Evolutionary conservation across 148 eudicot species (phyloP), one percentile per base, ranked within the genome.

Genomic region (Limonium bicolor): DNA sequence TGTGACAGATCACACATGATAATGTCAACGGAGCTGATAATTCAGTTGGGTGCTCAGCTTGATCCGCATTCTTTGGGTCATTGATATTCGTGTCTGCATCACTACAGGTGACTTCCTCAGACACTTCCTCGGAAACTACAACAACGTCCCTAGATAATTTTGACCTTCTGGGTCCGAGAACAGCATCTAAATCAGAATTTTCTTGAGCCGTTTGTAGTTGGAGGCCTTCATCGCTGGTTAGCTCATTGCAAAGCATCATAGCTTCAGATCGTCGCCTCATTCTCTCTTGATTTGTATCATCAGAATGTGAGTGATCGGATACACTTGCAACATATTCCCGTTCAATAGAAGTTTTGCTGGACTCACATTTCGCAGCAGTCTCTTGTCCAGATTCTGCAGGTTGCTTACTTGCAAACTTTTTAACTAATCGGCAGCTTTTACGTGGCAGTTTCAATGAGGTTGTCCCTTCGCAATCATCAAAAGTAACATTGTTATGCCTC

Each of bases 1-100:
- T 84, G 77, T 73, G 84, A 63, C 97, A 90, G 66, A 90, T 90
- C 15, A 75, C 87, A 59, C 97, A 90, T 14, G 95, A 77, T 46
- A 77, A 40, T 32, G 70, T 73, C 34, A 30, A 27, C 27, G 80
- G 37, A 30, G 58, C 38, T 19, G 71, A 20, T 20, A 33, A 43
- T 66, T 56, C 52, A n/a, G 62, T 34, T 18, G 36, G 16, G 18
- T 45, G 46, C 39, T 60, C 71, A 36, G 4, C 41, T 36, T 10
- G 10, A 27, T 53, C 53, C 20, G 33, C 35, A 8, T 5, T 22
- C 41, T 38, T 30, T 20, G 17, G 38, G 47, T 42, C 41, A 8
- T 39, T 57, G 27, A 55, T 49, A 7, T n/a, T 7, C 34, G 20
- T 51, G 18, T 43, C 46, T 31, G 16, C 23, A 59, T 54, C 56